Evolutionary conservation across 352 stramenopile genomes (phyloP).

Genomic region (Globisporangium yorkense): DNA sequence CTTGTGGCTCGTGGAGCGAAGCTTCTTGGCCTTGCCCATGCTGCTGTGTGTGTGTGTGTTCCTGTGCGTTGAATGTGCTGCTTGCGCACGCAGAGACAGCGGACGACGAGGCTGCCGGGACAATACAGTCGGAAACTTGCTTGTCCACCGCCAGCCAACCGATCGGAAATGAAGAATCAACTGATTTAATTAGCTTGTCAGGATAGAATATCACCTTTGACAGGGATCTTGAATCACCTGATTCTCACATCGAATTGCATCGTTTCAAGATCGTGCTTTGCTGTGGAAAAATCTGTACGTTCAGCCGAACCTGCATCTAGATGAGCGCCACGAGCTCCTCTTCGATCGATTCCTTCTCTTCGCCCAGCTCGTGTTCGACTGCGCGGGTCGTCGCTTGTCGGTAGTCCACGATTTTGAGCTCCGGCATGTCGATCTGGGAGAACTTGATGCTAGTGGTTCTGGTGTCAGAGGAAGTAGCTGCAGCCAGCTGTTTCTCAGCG

Average conservation of each 20-base stretch:
- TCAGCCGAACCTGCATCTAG: conserved; percentile 12
- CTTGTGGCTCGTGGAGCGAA: conserved; percentile 80
- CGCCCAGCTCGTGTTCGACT: conserved; percentile 31
- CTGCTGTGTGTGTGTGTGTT: conserved; percentile 4
- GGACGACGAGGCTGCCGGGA: not conserved
- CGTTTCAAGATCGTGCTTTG: too few species aligned
- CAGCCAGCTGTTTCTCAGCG: conserved; percentile 8
- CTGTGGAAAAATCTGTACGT: too few species aligned
- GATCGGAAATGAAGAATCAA: too few species aligned
- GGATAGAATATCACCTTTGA: too few species aligned
- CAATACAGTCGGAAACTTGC: too few species aligned
- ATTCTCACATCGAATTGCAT: too few species aligned
- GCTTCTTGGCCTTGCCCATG: conserved; percentile 88
- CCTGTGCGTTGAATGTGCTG: not conserved
- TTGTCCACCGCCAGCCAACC: too few species aligned
- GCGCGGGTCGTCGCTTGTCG: conserved; percentile 24
- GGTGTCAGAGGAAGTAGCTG: not conserved
- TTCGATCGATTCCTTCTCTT: conserved; percentile 23
- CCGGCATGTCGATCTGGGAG: conserved; percentile 48
- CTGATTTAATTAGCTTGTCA: too few species aligned
- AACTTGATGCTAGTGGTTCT: conserved; percentile 15
- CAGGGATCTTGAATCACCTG: too few species aligned
- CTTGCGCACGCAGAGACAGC: not conserved
- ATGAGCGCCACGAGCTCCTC: conserved; percentile 45
- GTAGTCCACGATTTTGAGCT: conserved; percentile 40